Evolutionary conservation across 495 filamentous ascomycete species (phyloP).

Genomic region (Tuber aestivum): DNA sequence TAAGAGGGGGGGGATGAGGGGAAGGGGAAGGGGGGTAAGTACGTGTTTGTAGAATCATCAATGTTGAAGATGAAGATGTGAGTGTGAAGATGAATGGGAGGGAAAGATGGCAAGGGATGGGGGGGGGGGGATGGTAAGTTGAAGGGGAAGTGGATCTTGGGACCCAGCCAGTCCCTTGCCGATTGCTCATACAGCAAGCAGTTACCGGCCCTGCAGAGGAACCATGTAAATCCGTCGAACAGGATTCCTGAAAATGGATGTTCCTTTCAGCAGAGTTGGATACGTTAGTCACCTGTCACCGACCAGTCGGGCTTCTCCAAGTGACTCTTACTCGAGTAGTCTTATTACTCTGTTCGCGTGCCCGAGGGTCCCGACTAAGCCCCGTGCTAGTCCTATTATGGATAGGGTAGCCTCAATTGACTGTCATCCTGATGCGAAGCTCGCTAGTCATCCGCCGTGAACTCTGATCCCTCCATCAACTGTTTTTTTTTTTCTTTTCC

Average conservation of each 20-base stretch:
- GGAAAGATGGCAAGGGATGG: conserved; percentile 4
- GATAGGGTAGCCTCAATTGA: conserved; percentile 37
- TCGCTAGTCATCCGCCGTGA: conserved; percentile 34
- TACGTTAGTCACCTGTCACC: conserved; percentile 38
- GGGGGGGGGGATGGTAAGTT: conserved; percentile 18
- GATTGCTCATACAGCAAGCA: conserved; percentile 33
- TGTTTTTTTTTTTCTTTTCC: conserved; percentile 18
- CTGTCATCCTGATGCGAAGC: conserved; percentile 24
- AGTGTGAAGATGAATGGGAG: not conserved
- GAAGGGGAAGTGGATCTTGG: conserved; percentile 35
- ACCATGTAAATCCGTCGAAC: conserved; percentile 33
- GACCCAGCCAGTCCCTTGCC: conserved; percentile 36
- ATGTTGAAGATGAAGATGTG: not conserved
- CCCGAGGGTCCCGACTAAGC: conserved; percentile 30
- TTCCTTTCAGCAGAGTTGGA: conserved; percentile 23
- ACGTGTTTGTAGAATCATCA: conserved; percentile 29
- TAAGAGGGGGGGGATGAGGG: conserved; percentile 4
- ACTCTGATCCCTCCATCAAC: conserved; percentile 33
- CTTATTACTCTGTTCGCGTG: conserved; percentile 40
- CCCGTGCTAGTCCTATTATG: conserved; percentile 30
- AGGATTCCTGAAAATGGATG: conserved; percentile 24
- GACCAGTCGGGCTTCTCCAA: conserved; percentile 29
- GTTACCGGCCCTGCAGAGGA: conserved; percentile 38
- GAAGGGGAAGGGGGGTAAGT: conserved; percentile 24
- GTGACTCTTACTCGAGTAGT: conserved; percentile 35